Percentiles rank a stretch among this genome's conserved stretches.
These are phyloP conservation scores for Phytophthora europaea DNA, from an alignment of 352 stramenopile species.

Conservation along the genomic window DNA sequence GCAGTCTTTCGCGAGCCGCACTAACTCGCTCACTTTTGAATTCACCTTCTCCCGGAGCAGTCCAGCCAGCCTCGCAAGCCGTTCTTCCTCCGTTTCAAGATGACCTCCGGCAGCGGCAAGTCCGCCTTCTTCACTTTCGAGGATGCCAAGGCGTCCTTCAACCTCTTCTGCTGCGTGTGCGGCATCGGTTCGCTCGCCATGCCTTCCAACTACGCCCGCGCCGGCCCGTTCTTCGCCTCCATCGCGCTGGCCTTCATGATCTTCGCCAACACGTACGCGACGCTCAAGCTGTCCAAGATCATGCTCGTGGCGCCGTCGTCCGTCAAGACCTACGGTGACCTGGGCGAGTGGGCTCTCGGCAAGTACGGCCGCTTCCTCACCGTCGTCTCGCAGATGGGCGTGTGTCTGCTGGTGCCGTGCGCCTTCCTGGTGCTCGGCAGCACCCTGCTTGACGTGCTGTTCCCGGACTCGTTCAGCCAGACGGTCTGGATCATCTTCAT, in stretches of 20 bases:
- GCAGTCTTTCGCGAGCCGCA: background rate
- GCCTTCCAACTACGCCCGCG: background rate
- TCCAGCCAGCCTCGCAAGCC: constrained; percentile 3
- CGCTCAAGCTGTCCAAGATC: constrained; percentile 46
- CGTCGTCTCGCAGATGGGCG: constrained; percentile 45
- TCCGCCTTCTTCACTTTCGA: background rate
- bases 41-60: constrained; percentile 20
- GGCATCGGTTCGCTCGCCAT: constrained; percentile 1
- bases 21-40: constrained; percentile 20
- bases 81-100: constrained; percentile 8
- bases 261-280: constrained; percentile 56
- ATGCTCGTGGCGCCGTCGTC: constrained; percentile 43
- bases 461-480: constrained; percentile 51
- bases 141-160: constrained; percentile 1
- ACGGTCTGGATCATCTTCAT: constrained; percentile 61
- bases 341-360: background rate
- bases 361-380: background rate
- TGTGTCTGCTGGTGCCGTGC: constrained; percentile 50
- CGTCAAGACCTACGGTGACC: constrained; percentile 39
- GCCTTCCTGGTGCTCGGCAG: constrained; percentile 61
- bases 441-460: constrained; percentile 50
- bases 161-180: constrained; percentile 4
- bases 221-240: background rate
- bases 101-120: constrained; percentile 27
- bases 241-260: constrained; percentile 44